Base-by-base conservation (phyloP, 2,329 filamentous ascomycete species). In the Aspergillus nomiae region DNA sequence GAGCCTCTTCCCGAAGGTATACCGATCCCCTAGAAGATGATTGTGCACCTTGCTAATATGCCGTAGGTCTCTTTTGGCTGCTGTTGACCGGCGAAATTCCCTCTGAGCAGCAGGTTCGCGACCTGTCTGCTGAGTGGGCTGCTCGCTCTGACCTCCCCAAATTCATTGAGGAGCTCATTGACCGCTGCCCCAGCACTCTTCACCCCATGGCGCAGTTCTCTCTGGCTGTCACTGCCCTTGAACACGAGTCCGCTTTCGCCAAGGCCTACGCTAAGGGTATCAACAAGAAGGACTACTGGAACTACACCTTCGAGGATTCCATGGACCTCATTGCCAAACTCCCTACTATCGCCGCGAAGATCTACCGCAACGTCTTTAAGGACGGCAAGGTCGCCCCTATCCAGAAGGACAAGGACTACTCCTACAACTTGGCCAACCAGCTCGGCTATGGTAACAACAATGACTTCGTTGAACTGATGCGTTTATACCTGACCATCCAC, bases 311-410 rank as follows among this genome's bases (percentile, higher is more conserved):
- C 77, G 95, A 99, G 89, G 95, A 99, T 85, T 95, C 94, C 67
- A 98, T 99, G 94, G 94, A 99, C 84, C 87, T 99, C 81, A 99
- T 99, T 80, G 95, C 95, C 78, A 98, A 98, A 90, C 92, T 99
- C 74, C 95, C 95, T 80, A 97, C 92, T 81, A 97, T 99, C 76
- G 95, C 95, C 69, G 86, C 95, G 69, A 92, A 93, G 85, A 99
- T 99, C 88, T 99, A 99, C 90, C 95, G 96, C 86, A 99, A 99
- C 82, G 90, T 98, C 81, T 99, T 96, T 92, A 97, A 98, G 90
- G 95, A 96, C 78, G 95, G 95, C 85, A 98, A 98, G 90, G 94
- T 99, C 72, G 92, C 92, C 65, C 81, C 93, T 61, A 88, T 97
- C 80, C 90, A 98, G 87, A 96, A 97, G 88, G 94, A 98, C 86